These are phyloP conservation scores for Penicillium lividum DNA, from an alignment of 495 filamentous ascomycete species.

Conservation along the genomic window DNA sequence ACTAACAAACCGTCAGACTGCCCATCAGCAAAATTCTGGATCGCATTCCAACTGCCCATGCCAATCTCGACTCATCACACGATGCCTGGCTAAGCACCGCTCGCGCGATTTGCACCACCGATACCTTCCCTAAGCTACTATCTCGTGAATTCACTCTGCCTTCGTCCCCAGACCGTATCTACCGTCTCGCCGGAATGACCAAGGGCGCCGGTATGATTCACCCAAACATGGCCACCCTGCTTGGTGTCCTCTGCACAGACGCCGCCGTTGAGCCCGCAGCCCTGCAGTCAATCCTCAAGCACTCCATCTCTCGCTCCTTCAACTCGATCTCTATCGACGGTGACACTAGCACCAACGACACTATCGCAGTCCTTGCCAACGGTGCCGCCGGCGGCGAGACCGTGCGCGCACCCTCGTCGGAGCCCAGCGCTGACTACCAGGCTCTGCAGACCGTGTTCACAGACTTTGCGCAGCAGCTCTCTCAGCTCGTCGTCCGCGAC, in stretches of 20 bases:
- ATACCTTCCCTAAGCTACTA: slow-evolving; percentile 96
- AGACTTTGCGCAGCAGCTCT: slow-evolving; percentile 76
- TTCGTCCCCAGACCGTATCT: slow-evolving; percentile 69
- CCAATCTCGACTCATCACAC: slow-evolving; percentile 69
- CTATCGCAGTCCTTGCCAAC: slow-evolving; percentile 89
- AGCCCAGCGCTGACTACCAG: slow-evolving; percentile 60
- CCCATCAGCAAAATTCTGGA: slow-evolving; percentile 88
- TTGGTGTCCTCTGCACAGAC: slow-evolving; percentile 93
- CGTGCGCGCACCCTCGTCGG: slow-evolving; percentile 37
- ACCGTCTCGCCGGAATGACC: slow-evolving; percentile 90
- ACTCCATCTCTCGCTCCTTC: slow-evolving; percentile 82
- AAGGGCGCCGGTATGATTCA: slow-evolving; percentile 99
- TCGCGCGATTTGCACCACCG: slow-evolving; percentile 95
- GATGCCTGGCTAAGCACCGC: slow-evolving; percentile 84
- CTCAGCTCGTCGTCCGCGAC: slow-evolving; percentile 91
- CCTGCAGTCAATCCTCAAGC: slow-evolving; percentile 68
- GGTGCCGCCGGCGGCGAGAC: slow-evolving; percentile 77
- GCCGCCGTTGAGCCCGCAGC: slow-evolving; percentile 71
- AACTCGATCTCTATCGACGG: slow-evolving; percentile 97
- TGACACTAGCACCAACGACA: slow-evolving; percentile 97
- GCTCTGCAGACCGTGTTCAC: slow-evolving; percentile 70
- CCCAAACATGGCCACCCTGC: slow-evolving; percentile 97
- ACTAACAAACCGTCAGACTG: slow-evolving; percentile 48
- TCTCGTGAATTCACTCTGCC: slow-evolving; percentile 84
- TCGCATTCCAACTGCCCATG: slow-evolving; percentile 75